Base-by-base conservation (phyloP, 2,329 filamentous ascomycete species). In the Penicillium sp. region DNA sequence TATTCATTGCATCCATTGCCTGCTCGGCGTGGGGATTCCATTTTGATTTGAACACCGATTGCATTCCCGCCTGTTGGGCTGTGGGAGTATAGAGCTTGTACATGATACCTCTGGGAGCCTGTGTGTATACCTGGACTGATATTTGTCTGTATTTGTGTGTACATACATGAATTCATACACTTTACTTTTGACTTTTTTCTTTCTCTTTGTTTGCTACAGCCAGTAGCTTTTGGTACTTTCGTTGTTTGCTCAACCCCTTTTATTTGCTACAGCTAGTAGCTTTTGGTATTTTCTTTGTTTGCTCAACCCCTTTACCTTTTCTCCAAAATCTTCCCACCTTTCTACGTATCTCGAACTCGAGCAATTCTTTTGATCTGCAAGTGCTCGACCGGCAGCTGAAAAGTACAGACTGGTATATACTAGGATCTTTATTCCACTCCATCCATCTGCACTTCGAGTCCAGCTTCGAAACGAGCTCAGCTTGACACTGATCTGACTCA, bases 1-100 rank as follows among this genome's bases (percentile, higher is more conserved):
- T 33, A n/a, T 57, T 53, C 52, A 44, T 57, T 68, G 59, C 62
- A 62, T 65, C 62, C 57, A 59, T 56, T 54, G 61, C 54, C 55
- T 29, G 43, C 40, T 50, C 47, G 61, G 47, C 59, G 29, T 65
- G 61, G 59, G 51, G 43, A 50, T 49, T 60, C 51, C 49, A 47
- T 58, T 54, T 42, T 50, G n/a, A 43, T 53, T 49, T 59, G 46
- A 59, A 53, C 53, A 54, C 57, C 46, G 35, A 49, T 61, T 67
- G 64, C 66, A 68, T 67, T 63, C 54, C 63, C 65, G 31, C 56
- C 57, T 54, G 44, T 58, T 51, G 44, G 53, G 46, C 54, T 54
- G 59, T 64, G 54, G 54, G 57, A 54, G 60, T 69, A 71, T 69
- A 71, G 65, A 70, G 58, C 63, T 64, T 70, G 68, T 71, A 72